These are phyloP conservation scores for Yarrowia sp. DNA, from an alignment of 805 yeast genomes.

Conservation along the genomic window DNA sequence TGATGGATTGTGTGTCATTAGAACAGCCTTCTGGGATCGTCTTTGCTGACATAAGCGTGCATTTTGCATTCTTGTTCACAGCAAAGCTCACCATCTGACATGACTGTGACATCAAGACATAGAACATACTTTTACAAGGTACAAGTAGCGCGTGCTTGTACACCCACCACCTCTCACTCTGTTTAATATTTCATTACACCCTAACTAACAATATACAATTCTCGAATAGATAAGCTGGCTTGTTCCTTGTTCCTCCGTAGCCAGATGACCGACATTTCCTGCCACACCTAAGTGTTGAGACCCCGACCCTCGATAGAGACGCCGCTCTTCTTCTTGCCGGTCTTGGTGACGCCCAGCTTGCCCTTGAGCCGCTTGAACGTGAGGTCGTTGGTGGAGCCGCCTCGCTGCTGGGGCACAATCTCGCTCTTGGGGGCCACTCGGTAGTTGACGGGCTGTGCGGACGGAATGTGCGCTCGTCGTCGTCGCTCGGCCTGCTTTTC, in stretches of 20 bases:
- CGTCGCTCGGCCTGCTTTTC: slow-evolving; percentile 91
- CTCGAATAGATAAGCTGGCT: slow-evolving; percentile 17
- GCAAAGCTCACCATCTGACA: no score
- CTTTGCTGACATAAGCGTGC: neutral
- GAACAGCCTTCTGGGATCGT: no score
- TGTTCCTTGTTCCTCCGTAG: neutral
- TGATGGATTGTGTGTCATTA: neutral
- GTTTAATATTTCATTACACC: neutral
- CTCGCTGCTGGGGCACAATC: slow-evolving; percentile 51
- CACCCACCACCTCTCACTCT: no score
- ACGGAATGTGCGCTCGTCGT: slow-evolving; percentile 96
- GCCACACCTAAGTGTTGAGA: slow-evolving; percentile 38
- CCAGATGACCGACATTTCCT: neutral
- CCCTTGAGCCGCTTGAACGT: slow-evolving; percentile 73
- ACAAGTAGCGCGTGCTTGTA: no score
- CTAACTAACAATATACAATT: slow-evolving; percentile 15
- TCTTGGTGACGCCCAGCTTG: slow-evolving; percentile 50
- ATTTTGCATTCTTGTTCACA: neutral
- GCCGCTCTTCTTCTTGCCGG: slow-evolving; percentile 62
- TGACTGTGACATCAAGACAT: no score
- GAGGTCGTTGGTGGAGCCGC: slow-evolving; percentile 20
- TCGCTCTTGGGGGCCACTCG: slow-evolving; percentile 83
- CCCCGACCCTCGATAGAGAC: slow-evolving; percentile 79
- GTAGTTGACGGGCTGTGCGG: slow-evolving; percentile 85
- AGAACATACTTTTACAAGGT: no score